phyloP scores from a whole-genome alignment of 768 basidiomycete species.

The Trametes punicea region DNA sequence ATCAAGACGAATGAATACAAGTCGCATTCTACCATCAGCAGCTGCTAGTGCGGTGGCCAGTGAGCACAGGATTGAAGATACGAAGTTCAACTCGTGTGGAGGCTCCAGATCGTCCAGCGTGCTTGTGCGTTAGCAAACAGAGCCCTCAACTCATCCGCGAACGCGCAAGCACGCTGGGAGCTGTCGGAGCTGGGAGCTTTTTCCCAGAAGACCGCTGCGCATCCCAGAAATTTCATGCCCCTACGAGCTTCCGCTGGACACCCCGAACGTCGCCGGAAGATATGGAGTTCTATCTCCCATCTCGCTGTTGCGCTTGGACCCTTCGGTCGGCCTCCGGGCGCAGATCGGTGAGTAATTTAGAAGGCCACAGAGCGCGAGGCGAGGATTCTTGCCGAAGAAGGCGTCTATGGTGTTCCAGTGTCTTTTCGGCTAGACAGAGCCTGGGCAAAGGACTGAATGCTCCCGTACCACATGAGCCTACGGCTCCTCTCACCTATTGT shows the following conservation, averaged over 20 bases:
- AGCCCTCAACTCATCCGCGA: conserved; percentile 18
- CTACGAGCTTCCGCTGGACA: too few species aligned
- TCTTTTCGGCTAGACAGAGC: too few species aligned
- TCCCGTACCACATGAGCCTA: too few species aligned
- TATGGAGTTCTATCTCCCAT: not conserved
- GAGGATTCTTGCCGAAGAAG: conserved; percentile 7
- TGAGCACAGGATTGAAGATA: not conserved
- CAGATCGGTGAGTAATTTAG: not conserved
- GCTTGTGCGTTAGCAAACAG: conserved; percentile 4
- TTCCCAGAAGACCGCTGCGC: conserved; percentile 6
- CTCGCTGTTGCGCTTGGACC: not conserved
- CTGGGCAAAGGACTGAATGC: too few species aligned
- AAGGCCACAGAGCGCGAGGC: not conserved
- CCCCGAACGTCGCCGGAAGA: not conserved
- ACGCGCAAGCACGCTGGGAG: not conserved
- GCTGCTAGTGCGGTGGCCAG: not conserved
- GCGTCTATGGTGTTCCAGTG: not conserved
- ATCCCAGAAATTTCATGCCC: not conserved
- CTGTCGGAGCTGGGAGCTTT: conserved; percentile 14
- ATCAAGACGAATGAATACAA: not conserved
- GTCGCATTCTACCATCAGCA: not conserved
- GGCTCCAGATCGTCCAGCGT: not conserved
- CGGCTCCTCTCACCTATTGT: too few species aligned
- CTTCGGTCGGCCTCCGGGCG: not conserved
- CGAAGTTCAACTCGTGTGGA: conserved; percentile 7